Evolutionary conservation across 192 early-diverging fungal species (phyloP).

Genomic region (Backusella australiensis): DNA sequence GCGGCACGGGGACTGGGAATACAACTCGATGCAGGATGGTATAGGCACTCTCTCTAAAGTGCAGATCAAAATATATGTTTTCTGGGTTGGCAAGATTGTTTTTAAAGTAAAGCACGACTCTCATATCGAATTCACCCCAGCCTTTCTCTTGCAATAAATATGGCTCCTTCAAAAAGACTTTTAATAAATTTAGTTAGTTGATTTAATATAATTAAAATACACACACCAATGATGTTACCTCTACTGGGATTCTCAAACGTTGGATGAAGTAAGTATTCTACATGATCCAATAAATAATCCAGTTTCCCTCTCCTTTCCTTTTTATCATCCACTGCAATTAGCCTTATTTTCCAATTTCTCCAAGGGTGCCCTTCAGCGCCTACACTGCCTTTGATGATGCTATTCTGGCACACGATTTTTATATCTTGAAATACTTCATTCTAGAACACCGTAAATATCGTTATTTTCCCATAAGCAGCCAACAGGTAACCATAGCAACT

Average conservation of each 20-base stretch:
- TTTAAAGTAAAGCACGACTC: constrained; percentile 46
- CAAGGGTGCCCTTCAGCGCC: constrained; percentile 32
- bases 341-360: constrained; percentile 45
- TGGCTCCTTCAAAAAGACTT: constrained; percentile 47
- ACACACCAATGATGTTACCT: constrained; percentile 24
- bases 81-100: constrained; percentile 43
- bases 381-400: constrained; percentile 14
- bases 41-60: constrained; percentile 46
- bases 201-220: not conserved
- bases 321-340: constrained; percentile 41
- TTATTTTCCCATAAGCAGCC: not conserved
- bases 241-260: constrained; percentile 44
- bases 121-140: constrained; percentile 64
- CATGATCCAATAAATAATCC: constrained; percentile 34
- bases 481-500: not conserved
- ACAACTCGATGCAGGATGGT: constrained; percentile 41
- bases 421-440: constrained; percentile 9
- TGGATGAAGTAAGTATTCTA: constrained; percentile 47
- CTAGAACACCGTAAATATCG: not conserved
- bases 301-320: constrained; percentile 36
- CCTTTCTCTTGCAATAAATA: constrained; percentile 52
- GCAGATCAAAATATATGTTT: constrained; percentile 48
- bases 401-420: constrained; percentile 21
- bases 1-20: not conserved
- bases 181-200: not conserved